These are phyloP conservation scores for Hypoxylon perforatum DNA, from an alignment of 495 filamentous ascomycete genomes.

Conservation along the genomic window DNA sequence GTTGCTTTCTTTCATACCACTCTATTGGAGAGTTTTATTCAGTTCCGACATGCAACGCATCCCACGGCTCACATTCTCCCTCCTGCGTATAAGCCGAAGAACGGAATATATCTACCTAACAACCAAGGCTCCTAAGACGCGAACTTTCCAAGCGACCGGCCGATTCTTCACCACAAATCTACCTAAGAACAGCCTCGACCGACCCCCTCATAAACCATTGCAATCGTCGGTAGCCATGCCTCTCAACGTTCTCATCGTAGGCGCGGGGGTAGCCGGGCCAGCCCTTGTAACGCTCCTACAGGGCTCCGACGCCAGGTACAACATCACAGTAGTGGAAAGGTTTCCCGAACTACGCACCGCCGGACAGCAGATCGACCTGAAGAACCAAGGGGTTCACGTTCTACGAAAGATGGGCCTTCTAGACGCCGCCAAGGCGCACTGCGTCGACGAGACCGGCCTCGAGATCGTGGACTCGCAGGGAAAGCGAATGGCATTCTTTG, in stretches of 20 bases:
- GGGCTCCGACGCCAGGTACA: constrained; percentile 52
- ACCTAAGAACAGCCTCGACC: not conserved
- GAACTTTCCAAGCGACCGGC: not conserved
- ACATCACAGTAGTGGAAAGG: constrained; percentile 63
- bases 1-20: not conserved
- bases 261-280: constrained; percentile 87
- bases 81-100: not conserved
- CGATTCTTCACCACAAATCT: constrained; percentile 2
- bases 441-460: constrained; percentile 51
- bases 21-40: too few relatives aligned
- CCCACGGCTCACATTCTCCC: not conserved
- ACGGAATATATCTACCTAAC: not conserved
- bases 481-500: constrained; percentile 51
- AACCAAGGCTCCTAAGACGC: not conserved
- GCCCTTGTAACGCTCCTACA: constrained; percentile 68
- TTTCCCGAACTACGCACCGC: constrained; percentile 52
- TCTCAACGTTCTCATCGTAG: constrained; percentile 82
- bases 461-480: constrained; percentile 53
- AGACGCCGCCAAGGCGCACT: constrained; percentile 51
- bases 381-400: constrained; percentile 53
- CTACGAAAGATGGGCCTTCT: constrained; percentile 63
- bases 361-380: constrained; percentile 64
- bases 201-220: not conserved
- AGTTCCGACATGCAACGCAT: constrained; percentile 6
- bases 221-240: constrained; percentile 27